Base-by-base conservation (phyloP, 352 stramenopile species). In the Globisporangium cystogenes region DNA sequence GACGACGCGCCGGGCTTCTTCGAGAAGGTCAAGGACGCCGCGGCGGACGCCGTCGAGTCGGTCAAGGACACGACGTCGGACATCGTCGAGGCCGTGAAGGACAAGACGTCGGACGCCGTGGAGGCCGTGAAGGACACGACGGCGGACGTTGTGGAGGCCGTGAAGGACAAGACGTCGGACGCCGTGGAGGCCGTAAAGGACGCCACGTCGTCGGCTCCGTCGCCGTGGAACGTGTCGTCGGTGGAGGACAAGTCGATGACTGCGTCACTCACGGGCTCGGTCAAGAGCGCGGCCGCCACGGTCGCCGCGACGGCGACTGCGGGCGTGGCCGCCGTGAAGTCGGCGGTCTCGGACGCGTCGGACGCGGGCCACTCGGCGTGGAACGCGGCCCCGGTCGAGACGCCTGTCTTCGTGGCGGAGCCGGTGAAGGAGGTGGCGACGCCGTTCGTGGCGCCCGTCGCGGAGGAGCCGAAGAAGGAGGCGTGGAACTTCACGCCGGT, bases 401-500 rank as follows among this genome's bases (percentile, higher is more conserved):
- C 45, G 31, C 23, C 35, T 36, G 49, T 50, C 24, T 56, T 55
- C 37, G 55, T 62, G 14, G 44, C 35, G 1, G 57, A 78, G 41
- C 53, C 53, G 45, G 54, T 54, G 39, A 60, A 60, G 24, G 51
- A 57, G 36, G 53, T 65, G 5, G 52, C 61, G 43, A 35, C 47
- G 21, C 51, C 44, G n/a, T 48, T 58, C 23, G 40, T 37, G 18
- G 41, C 16, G 7, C 31, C 40, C 12, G 44, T 52, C 8, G 49
- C 47, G 39, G 51, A 68, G 40, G 58, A 60, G 53, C 56, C 14
- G 24, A 55, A 52, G 40, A 51, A 54, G 50, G 50, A 60, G 26
- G 41, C 65, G 14, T 77, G 65, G 65, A 77, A 69, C 29, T 48
- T 60, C 42, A 57, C 55, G 27, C 62, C 65, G 24, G 52, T 66